Percentiles rank a stretch among this genome's conserved stretches.
These are phyloP conservation scores for Triticum turgidum DNA, from an alignment of 176 grass and related monocot genomes.

Conservation along the genomic window DNA sequence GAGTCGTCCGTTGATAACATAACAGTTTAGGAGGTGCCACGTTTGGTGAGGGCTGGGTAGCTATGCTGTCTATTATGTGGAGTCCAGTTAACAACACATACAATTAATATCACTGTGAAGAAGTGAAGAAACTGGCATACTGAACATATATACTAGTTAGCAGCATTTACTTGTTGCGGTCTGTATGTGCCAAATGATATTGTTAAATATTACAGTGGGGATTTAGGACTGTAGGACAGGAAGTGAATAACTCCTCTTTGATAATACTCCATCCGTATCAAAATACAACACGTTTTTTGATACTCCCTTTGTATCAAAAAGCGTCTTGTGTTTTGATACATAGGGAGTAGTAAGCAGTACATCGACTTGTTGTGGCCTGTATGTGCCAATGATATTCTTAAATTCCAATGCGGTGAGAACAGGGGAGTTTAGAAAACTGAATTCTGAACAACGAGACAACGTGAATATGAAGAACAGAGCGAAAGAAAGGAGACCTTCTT, in stretches of 20 bases:
- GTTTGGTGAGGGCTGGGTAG: background rate
- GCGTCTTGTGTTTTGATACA: no score
- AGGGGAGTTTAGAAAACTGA: background rate
- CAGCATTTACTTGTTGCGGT: background rate
- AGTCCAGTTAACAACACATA: background rate
- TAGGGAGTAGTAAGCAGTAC: background rate
- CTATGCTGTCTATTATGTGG: background rate
- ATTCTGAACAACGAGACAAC: slow-evolving; percentile 1
- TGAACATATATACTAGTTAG: background rate
- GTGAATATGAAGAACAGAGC: background rate
- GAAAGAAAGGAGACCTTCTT: slow-evolving; percentile 51
- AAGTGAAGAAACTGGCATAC: background rate
- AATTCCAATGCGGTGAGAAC: background rate
- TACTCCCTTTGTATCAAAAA: no score
- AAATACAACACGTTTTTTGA: no score
- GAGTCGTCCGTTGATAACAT: background rate
- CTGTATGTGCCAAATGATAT: background rate
- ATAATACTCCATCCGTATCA: background rate
- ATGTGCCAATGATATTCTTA: background rate
- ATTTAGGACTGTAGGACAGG: background rate
- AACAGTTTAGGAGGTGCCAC: slow-evolving; percentile 1
- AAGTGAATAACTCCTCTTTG: background rate
- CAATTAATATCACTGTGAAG: background rate
- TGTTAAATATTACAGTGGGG: background rate
- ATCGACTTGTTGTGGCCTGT: background rate